Base-by-base conservation (phyloP, 805 yeast species). In the Wickerhamomyces strasburgensis region DNA sequence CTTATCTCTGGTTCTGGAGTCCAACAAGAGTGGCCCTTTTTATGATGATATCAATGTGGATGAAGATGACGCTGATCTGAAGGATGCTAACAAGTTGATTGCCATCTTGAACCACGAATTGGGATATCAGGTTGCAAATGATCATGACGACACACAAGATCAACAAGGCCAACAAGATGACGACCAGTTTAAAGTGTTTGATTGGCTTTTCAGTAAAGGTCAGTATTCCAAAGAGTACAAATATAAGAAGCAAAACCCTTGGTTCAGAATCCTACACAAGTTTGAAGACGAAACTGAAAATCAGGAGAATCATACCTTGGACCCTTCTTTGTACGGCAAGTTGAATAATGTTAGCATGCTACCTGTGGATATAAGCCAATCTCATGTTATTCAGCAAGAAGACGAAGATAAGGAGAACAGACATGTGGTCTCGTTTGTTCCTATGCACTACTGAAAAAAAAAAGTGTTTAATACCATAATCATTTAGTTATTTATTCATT, bases 61-160 rank as follows among this genome's bases (percentile, higher is more conserved):
- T 4, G 8, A 43, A 1, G 7, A 38, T 6, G 18, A 38, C 6
- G 58, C 52, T 30, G 57, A 52, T 29, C n/a, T 37, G 31, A 51
- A 49, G 14, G 25, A 8, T 21, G 11, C 25, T 21, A n/a, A n/a
- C n/a, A n/a, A n/a, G n/a, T 31, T 54, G 6, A 33, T 27, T 15
- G 37, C 52, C 5, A 26, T 51, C 6, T 47, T 40, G 40, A 48
- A 51, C 24, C 49, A 46, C 32, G 58, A 54, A 21, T n/a, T n/a
- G n/a, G n/a, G n/a, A n/a, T n/a, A 37, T 9, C 42, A 42, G 5
- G 49, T 40, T 14, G 43, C 39, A 1, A 40, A 38, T 8, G 48
- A 42, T 3, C 11, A 17, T 6, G 31, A 32, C 1, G 45, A 39
- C 2, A 27, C 33, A 13, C 39, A 40, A 10, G 36, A 31, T 2